Conservation (phyloP, 2,329 filamentous ascomycete species). For the Penicillium sp. region DNA sequence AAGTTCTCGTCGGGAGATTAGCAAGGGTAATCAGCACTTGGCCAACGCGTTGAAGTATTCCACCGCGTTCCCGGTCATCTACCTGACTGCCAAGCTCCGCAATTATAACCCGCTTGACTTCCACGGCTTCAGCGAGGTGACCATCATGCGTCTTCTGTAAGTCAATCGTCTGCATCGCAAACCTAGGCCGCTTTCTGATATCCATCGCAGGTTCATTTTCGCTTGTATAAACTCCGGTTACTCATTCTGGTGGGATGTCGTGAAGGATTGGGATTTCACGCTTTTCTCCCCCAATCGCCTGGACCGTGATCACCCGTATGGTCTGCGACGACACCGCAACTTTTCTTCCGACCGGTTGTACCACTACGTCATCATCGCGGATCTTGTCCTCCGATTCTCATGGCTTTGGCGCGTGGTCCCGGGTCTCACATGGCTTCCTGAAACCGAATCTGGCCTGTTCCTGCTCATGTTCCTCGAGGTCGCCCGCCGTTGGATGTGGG, state of each 20-base stretch:
- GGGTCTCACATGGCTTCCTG: conserved; percentile 78
- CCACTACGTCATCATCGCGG: conserved; percentile 76
- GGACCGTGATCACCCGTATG: conserved; percentile 70
- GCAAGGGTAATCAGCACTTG: conserved; percentile 82
- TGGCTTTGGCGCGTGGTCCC: conserved; percentile 88
- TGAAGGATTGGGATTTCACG: conserved; percentile 94
- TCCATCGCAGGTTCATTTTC: conserved; percentile 64
- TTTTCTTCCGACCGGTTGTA: conserved; percentile 75
- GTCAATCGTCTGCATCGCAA: conserved; percentile 7
- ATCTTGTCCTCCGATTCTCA: conserved; percentile 80
- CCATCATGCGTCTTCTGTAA: conserved; percentile 58
- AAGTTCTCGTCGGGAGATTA: conserved; percentile 47
- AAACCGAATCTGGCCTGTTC: conserved; percentile 87
- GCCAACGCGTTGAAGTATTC: conserved; percentile 95
- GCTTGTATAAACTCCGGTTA: conserved; percentile 84
- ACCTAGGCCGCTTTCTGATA: not conserved
- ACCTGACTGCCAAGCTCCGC: conserved; percentile 74
- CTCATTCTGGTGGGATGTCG: conserved; percentile 98
- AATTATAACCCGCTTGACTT: conserved; percentile 56
- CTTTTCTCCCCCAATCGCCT: conserved; percentile 68
- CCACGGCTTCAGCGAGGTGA: conserved; percentile 55
- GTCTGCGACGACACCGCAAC: conserved; percentile 71
- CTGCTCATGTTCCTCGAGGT: conserved; percentile 85
- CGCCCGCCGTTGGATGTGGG: conserved; percentile 89
- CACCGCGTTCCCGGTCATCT: conserved; percentile 89